These are phyloP conservation scores for Botrytis byssoidea DNA, from an alignment of 2,329 filamentous ascomycete genomes.

Conservation along the genomic window DNA sequence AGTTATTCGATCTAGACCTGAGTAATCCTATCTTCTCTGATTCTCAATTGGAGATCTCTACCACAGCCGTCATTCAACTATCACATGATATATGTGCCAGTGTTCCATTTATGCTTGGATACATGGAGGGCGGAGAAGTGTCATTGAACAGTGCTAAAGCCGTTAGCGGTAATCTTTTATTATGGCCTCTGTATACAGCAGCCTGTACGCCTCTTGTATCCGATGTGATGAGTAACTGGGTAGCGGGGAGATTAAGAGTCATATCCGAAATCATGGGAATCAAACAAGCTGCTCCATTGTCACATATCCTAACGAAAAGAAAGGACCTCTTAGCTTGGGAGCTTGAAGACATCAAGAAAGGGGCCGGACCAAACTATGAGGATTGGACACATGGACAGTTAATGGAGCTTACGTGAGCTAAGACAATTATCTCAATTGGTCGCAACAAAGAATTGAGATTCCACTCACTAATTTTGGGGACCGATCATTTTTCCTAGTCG, in stretches of 20 bases:
- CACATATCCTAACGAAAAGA: slow-evolving; percentile 22
- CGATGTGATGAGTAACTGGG: slow-evolving; percentile 32
- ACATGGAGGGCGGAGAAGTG: slow-evolving; percentile 17
- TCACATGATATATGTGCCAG: slow-evolving; percentile 35
- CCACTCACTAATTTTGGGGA: background rate
- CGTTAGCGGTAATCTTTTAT: slow-evolving; percentile 30
- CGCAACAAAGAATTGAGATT: background rate
- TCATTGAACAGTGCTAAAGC: slow-evolving; percentile 23
- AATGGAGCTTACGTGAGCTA: slow-evolving; percentile 13
- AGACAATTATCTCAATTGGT: rapidly evolving
- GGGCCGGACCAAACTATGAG: background rate
- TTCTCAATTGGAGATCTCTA: slow-evolving; percentile 26
- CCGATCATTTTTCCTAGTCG: background rate
- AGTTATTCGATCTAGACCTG: background rate
- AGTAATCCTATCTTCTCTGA: slow-evolving; percentile 22
- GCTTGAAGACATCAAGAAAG: slow-evolving; percentile 7
- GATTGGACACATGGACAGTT: slow-evolving; percentile 17
- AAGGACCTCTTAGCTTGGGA: slow-evolving; percentile 23
- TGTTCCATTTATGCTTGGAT: slow-evolving; percentile 31
- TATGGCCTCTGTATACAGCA: slow-evolving; percentile 35
- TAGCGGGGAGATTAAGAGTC: slow-evolving; percentile 29
- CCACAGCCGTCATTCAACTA: slow-evolving; percentile 26
- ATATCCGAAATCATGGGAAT: slow-evolving; percentile 34
- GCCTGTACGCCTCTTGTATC: slow-evolving; percentile 29
- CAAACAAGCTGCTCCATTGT: slow-evolving; percentile 31